A percentile compares a stretch with the other conserved stretches of the same genome.
These are phyloP conservation scores for Salix koriyanagi DNA, from an alignment of 345 rosid genomes.

Conservation along the genomic window DNA sequence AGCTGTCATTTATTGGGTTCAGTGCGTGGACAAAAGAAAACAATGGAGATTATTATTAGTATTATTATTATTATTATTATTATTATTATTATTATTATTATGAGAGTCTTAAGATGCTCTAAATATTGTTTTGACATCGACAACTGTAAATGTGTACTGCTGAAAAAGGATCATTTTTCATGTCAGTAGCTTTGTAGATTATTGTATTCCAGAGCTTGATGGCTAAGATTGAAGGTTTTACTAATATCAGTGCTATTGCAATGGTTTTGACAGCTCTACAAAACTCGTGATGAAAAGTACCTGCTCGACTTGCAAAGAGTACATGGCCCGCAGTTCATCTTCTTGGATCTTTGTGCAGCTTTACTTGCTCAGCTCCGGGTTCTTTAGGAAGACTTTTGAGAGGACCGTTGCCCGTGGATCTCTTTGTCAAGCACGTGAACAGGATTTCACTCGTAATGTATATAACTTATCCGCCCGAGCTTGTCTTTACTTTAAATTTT, in stretches of 20 bases:
- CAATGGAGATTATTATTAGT: background rate
- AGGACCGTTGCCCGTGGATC: constrained; percentile 10
- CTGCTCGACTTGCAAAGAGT: constrained; percentile 82
- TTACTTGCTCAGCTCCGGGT: constrained; percentile 84
- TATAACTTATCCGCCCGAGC: constrained; percentile 15
- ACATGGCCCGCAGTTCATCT: constrained; percentile 80
- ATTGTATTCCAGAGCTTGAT: background rate
- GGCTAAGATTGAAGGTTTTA: background rate
- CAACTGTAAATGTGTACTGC: background rate
- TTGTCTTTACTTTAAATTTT: background rate
- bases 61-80: too few species aligned
- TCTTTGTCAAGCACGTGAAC: constrained; percentile 25
- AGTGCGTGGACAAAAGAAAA: background rate
- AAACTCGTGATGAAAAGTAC: constrained; percentile 80
- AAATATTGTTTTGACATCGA: background rate
- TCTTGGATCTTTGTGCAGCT: constrained; percentile 89
- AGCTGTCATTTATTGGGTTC: background rate
- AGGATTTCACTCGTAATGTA: constrained; percentile 22
- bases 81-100: too few species aligned
- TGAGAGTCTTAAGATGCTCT: background rate
- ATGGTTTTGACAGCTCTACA: constrained; percentile 63
- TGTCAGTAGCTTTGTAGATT: background rate
- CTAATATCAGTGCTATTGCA: background rate
- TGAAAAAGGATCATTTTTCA: background rate
- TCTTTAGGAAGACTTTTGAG: constrained; percentile 36